Evolutionary conservation across 352 stramenopile genomes (phyloP), one percentile per base, ranked within the genome.

Genomic region (Pythium aquatile): DNA sequence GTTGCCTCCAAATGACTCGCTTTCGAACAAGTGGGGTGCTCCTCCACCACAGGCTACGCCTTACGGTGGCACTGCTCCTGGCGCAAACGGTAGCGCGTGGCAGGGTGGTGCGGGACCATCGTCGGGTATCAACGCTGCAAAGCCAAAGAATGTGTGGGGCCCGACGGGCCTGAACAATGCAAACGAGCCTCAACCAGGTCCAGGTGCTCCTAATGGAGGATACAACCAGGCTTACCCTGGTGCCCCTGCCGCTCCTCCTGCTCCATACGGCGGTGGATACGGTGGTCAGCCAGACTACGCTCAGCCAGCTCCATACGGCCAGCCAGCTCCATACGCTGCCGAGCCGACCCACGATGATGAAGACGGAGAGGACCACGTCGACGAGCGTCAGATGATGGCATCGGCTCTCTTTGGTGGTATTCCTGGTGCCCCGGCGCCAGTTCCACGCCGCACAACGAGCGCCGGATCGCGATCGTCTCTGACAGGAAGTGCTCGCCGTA

Each of bases 371-470:
- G 70, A 70, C 9, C 61, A 80, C 6, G 75, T 91, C 2, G 79
- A 94, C 47, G 86, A 96, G 65, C 84, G 87, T 44, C 72, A 81
- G 55, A 87, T 93, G 66, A 90, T 98, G 79, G 97, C 97, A 42
- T 97, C 94, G 13, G 95, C 94, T 9, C 88, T 99, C 53, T 99
- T 99, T 76, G 97, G 97, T 40, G 97, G 97, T 30, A 97, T 99
- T 51, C 87, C 83, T 10, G 89, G 90, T 49, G 90, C 79, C 0
- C 80, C 83, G 10, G 70, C 77, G 8, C 70, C 81, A 6, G 76
- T 85, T 65, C 72, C 68, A 44, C 78, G 81, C 29, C 80, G 67
- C 55, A 61, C 61, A 3, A 35, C 61, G 5, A 68, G 62, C 51
- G 57, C 47, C 2, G 67, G 61, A n/a, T 56, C 61, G 1, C 46